Percentiles rank a stretch among this genome's conserved stretches.
These are phyloP conservation scores for Claviceps purpurea DNA, from an alignment of 2,329 filamentous ascomycete species.

Conservation along the genomic window DNA sequence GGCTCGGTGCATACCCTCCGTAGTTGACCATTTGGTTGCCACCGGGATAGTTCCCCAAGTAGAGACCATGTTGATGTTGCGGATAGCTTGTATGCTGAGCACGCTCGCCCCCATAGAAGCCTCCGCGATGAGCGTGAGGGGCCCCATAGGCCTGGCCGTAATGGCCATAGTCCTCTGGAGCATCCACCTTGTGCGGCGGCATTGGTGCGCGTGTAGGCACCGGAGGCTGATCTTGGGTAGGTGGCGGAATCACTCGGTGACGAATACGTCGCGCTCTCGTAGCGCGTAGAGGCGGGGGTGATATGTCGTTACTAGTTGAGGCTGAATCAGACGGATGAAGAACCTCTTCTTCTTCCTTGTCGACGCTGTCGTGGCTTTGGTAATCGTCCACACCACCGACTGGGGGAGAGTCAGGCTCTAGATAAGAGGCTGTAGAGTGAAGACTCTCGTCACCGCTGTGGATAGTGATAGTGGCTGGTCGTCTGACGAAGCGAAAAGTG, in stretches of 20 bases:
- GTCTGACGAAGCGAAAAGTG: conserved; percentile 15
- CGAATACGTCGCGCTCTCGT: conserved; percentile 16
- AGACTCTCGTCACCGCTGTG: conserved; percentile 18
- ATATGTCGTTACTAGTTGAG: conserved; percentile 28
- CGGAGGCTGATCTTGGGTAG: conserved; percentile 26
- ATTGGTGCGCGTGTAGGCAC: conserved; percentile 25
- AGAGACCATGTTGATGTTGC: conserved; percentile 35
- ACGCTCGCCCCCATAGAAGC: conserved; percentile 11
- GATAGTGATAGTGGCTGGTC: conserved; percentile 13
- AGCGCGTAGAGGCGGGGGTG: conserved; percentile 9
- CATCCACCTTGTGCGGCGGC: conserved; percentile 49
- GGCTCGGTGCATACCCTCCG: conserved; percentile 23
- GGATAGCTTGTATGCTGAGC: conserved; percentile 26
- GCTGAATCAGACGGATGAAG: conserved; percentile 47
- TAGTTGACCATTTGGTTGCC: conserved; percentile 36
- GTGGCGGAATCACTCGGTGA: conserved; percentile 19
- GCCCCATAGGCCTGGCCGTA: conserved; percentile 11
- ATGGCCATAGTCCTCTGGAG: conserved; percentile 45
- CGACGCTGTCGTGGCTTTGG: conserved; percentile 12
- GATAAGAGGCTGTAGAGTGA: conserved; percentile 20
- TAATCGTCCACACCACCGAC: conserved; percentile 28
- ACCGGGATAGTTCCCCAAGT: conserved; percentile 23
- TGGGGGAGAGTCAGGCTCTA: conserved; percentile 16
- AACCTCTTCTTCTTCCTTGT: conserved; percentile 24
- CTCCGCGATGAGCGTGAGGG: conserved; percentile 13